These are phyloP conservation scores for Syncephalastrum contaminatum DNA, from an alignment of 371 early-diverging fungal species.

Conservation along the genomic window DNA sequence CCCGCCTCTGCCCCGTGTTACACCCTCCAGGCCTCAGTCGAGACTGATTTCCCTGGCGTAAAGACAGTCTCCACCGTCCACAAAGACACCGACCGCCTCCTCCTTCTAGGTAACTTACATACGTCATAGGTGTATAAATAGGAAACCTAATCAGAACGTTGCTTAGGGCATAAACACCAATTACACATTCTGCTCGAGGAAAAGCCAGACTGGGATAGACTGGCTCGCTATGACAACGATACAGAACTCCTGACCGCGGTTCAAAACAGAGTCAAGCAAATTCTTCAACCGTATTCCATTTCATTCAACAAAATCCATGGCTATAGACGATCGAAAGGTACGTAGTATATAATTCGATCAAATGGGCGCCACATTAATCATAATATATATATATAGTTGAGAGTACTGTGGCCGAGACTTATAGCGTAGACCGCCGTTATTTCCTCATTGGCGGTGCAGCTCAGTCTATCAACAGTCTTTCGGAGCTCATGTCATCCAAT, in stretches of 20 bases:
- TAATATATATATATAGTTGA: conserved; percentile 3
- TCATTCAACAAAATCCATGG: conserved; percentile 23
- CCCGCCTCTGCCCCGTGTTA: conserved; percentile 18
- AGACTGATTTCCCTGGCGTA: conserved; percentile 28
- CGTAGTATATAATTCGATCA: not conserved
- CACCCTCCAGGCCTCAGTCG: conserved; percentile 26
- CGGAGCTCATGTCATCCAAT: conserved; percentile 27
- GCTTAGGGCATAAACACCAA: conserved; percentile 26
- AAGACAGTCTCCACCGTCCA: conserved; percentile 24
- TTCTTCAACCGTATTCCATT: conserved; percentile 34
- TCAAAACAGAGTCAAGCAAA: conserved; percentile 19
- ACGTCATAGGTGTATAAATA: too few species aligned
- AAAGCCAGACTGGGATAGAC: conserved; percentile 33
- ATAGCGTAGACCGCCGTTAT: conserved; percentile 24
- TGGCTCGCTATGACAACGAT: conserved; percentile 18
- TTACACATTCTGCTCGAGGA: conserved; percentile 35
- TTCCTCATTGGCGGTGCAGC: conserved; percentile 40
- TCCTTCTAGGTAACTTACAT: conserved; percentile 28
- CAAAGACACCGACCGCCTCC: conserved; percentile 24
- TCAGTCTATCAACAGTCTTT: conserved; percentile 24
- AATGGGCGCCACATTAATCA: not conserved
- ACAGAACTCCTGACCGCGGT: conserved; percentile 26
- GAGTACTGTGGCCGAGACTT: conserved; percentile 11
- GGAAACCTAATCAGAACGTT: too few species aligned
- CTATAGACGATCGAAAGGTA: conserved; percentile 35